These are phyloP conservation scores for Centella asiatica DNA, from an alignment of 129 eudicot species.

Conservation along the genomic window DNA sequence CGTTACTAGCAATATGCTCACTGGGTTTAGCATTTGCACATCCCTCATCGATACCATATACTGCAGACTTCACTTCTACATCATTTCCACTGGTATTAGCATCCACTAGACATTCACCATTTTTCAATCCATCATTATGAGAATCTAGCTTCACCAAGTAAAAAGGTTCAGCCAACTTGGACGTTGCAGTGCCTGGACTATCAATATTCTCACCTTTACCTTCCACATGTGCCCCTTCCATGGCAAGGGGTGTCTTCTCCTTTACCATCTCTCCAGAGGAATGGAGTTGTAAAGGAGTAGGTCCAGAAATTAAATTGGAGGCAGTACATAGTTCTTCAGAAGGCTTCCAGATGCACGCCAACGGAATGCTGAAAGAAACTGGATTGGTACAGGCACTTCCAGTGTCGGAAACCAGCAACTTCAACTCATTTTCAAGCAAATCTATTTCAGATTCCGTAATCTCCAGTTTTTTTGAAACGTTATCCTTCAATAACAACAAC, in stretches of 20 bases:
- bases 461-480: constrained; percentile 59
- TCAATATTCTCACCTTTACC: constrained; percentile 40
- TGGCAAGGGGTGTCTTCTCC: constrained; percentile 20
- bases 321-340: constrained; percentile 23
- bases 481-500: constrained; percentile 61
- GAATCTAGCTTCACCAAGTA: constrained; percentile 10
- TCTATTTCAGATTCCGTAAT: constrained; percentile 84
- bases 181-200: constrained; percentile 66
- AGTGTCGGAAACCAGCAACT: constrained; percentile 32
- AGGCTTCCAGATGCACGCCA: constrained; percentile 18
- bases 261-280: constrained; percentile 25
- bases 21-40: constrained; percentile 10
- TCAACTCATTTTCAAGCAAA: constrained; percentile 72
- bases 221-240: constrained; percentile 12
- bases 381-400: constrained; percentile 20
- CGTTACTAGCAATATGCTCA: constrained; percentile 6
- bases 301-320: constrained; percentile 17
- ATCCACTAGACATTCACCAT: constrained; percentile 16
- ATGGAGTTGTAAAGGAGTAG: constrained; percentile 25
- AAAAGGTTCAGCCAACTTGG: constrained; percentile 37
- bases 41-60: constrained; percentile 17
- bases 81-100: constrained; percentile 18
- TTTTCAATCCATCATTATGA: constrained; percentile 9
- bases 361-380: constrained; percentile 31
- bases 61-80: constrained; percentile 18